Base-by-base conservation (phyloP, 805 yeast species). In the Saccharomycopsis amapae region DNA sequence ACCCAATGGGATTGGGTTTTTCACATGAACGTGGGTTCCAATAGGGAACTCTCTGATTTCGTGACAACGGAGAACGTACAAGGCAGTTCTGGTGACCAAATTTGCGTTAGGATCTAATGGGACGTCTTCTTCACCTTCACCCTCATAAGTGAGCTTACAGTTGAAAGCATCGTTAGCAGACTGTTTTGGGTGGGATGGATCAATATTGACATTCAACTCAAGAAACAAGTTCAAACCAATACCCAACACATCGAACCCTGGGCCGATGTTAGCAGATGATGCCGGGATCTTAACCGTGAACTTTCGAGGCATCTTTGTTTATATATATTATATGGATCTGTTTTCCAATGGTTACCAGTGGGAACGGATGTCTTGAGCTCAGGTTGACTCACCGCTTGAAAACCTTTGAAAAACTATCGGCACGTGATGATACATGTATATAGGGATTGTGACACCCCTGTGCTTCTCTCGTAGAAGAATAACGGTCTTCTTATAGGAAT, bases 181-280 rank as follows among this genome's bases (percentile, higher is more conserved):
- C 32, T 63, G 67, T 9, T 60, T 61, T 4, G 73, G 69, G 17
- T 57, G 56, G 32, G 61, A 53, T 5, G 76, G 59, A 60, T 87
- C 93, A 35, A 85, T 68, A 7, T 68, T 63, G 25, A 88, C 96
- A 3, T 71, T 68, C 47, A 93, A 69, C 44, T 81, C 83, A 46
- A 93, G 69, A 58, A 68, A 87, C 41, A 88, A 67, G 51, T 83
- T 74, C 53, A 93, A 72, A 38, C 96, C 96, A 34, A 93, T 81
- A 20, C 98, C 98, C 42, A 93, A 68, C 5, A 93, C 98, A 64
- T 93, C 98, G 60, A 90, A 93, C 1, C 98, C 98, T 7, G 98
- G 98, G 6, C 98, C 98, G 43, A 93, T 90, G 58, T 93, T 93
- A 58, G 98, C 98, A 41, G 95, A 85, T 4, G 97, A 89, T 5